Base-by-base conservation (phyloP, 345 rosid species). In the Nasturtium officinale region DNA sequence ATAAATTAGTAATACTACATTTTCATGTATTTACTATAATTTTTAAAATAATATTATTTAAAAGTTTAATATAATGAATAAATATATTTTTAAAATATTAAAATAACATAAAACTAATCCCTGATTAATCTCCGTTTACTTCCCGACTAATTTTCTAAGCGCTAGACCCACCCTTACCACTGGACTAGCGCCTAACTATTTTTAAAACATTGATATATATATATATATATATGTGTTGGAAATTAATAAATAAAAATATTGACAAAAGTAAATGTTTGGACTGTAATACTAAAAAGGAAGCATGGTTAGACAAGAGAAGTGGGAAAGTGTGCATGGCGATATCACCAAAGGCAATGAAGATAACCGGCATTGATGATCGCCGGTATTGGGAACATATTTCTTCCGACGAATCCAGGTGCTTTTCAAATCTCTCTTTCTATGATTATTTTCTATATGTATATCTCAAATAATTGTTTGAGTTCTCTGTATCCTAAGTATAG, bases 361-460 rank as follows among this genome's bases (percentile, higher is more conserved):
- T 94, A 28, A 89, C 97, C 0, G 97, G 97, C 20, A 85, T 94
- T 10, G 96, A 89, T 68, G 98, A 94, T 77, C 84, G 96, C 63
- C 86, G 97, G 80, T 90, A 94, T 69, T 94, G 98, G 98, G 84
- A 81, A 78, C 81, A 81, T 77, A 83, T 94, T 64, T 78, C 86
- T 35, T 83, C 91, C 13, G 85, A 83, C n/a, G 97, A 91, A 83
- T 94, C 97, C 57, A 89, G 98, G 98, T 93, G 12, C 35, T 37
- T 25, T 59, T 45, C n/a, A 12, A 16, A 8, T 32, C 5, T 40
- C 3, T 61, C 9, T 32, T 20, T 40, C 25, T 23, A 0, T 17
- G 6, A 3, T 6, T 57, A 37, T 28, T 7, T 26, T 1, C 25
- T 23, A 23, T 23, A 23, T 23, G 25, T 23, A 23, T 53, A 18